phyloP scores from a whole-genome alignment of 2,329 filamentous ascomycete genomes.

The Fusarium duplospermum region DNA sequence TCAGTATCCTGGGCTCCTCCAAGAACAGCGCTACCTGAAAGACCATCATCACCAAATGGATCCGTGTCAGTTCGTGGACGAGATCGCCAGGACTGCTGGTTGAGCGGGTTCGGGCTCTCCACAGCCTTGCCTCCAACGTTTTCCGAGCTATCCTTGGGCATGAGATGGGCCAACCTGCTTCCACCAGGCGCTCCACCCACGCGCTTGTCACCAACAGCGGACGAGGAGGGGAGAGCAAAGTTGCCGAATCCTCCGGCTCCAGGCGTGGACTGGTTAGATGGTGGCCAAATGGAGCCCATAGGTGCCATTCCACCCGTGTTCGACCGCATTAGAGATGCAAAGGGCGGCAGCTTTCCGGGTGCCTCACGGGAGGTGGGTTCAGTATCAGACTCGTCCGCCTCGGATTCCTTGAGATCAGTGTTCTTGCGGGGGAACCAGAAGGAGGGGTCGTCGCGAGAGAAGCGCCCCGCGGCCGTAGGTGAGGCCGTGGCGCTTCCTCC shows the following conservation, averaged over 20 bases:
- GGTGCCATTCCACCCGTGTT: conserved; percentile 63
- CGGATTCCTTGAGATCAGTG: conserved; percentile 65
- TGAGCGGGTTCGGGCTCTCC: conserved; percentile 58
- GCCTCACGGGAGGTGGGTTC: conserved; percentile 47
- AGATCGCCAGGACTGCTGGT: conserved; percentile 65
- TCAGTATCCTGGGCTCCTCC: conserved; percentile 80
- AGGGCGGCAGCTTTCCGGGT: conserved; percentile 50
- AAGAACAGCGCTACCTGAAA: conserved; percentile 77
- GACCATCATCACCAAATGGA: conserved; percentile 76
- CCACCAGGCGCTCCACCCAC: conserved; percentile 77
- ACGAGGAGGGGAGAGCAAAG: conserved; percentile 75
- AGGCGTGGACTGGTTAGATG: conserved; percentile 67
- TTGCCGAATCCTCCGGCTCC: conserved; percentile 88
- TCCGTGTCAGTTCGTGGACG: conserved; percentile 79
- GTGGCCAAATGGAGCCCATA: conserved; percentile 58
- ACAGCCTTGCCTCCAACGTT: conserved; percentile 64
- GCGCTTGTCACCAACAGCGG: conserved; percentile 77
- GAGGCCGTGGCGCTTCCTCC: conserved; percentile 66
- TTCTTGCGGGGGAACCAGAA: conserved; percentile 69
- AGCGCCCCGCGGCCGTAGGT: conserved; percentile 69
- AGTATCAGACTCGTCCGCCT: conserved; percentile 63
- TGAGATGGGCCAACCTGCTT: conserved; percentile 87
- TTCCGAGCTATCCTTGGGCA: conserved; percentile 81
- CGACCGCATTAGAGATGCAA: conserved; percentile 63
- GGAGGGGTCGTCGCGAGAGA: conserved; percentile 70